These are phyloP conservation scores for Globisporangium spinosum DNA, from an alignment of 352 stramenopile genomes.

Conservation along the genomic window DNA sequence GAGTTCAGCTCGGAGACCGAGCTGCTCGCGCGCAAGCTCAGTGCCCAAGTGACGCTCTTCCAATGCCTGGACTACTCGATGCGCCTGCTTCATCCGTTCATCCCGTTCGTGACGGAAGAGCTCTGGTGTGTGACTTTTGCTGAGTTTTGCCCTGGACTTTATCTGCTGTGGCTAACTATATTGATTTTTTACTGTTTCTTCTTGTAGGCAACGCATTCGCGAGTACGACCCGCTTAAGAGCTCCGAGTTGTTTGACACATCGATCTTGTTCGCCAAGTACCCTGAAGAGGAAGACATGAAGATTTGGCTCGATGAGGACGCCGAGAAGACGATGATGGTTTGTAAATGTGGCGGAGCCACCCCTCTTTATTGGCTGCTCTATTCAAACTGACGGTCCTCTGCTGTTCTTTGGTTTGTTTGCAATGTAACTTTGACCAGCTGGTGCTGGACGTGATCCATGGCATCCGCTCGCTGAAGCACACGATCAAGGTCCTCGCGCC, in stretches of 20 bases:
- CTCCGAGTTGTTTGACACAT: conserved; percentile 30
- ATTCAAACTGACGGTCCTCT: background rate
- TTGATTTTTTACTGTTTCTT: background rate
- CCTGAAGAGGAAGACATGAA: conserved; percentile 84
- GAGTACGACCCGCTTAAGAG: conserved; percentile 38
- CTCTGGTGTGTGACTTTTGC: conserved; percentile 86
- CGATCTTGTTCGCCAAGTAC: conserved; percentile 67
- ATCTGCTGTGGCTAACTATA: background rate
- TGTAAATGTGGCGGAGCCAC: background rate
- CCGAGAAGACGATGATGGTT: conserved; percentile 86
- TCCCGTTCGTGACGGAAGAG: conserved; percentile 99
- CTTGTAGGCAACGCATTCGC: conserved; percentile 55
- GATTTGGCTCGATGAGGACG: conserved; percentile 71
- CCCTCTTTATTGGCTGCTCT: background rate
- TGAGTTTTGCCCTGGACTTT: background rate
- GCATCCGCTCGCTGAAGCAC: conserved; percentile 90
- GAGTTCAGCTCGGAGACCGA: conserved; percentile 41
- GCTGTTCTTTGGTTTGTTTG: background rate
- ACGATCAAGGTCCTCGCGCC: conserved; percentile 70
- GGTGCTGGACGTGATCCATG: conserved; percentile 88
- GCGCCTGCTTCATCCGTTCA: conserved; percentile 97
- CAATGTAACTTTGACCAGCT: conserved; percentile 27
- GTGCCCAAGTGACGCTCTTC: conserved; percentile 92
- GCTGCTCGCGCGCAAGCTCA: conserved; percentile 60
- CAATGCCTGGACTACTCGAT: conserved; percentile 94